Conservation (phyloP, 352 stramenopile genomes). For the Peronosclerospora sorghi region DNA sequence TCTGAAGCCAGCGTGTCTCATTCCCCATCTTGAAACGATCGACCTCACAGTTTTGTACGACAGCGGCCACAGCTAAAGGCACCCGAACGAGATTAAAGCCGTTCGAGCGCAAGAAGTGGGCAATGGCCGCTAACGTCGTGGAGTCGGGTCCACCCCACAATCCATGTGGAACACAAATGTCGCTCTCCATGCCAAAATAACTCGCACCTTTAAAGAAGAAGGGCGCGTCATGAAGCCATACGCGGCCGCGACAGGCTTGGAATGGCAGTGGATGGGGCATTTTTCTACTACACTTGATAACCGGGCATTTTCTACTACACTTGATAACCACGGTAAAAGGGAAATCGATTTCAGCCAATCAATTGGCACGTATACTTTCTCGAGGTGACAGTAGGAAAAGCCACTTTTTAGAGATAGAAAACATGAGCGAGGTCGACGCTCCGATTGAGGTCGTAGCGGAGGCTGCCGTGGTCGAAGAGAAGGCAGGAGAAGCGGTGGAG, state of each 20-base stretch:
- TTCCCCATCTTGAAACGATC: conserved; percentile 38
- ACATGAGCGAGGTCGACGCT: too few species aligned
- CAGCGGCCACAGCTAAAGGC: conserved; percentile 34
- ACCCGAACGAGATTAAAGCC: conserved; percentile 45
- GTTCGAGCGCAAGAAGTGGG: conserved; percentile 23
- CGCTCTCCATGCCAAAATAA: conserved; percentile 55
- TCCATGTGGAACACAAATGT: conserved; percentile 46
- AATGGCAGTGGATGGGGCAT: too few species aligned
- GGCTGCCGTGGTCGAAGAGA: conserved; percentile 2
- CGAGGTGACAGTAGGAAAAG: too few species aligned
- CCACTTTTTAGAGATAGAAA: too few species aligned
- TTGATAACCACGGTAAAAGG: too few species aligned
- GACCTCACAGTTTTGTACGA: conserved; percentile 22
- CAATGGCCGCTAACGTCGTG: conserved; percentile 31
- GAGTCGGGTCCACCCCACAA: conserved; percentile 46
- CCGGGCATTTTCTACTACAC: too few species aligned
- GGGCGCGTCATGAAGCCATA: conserved; percentile 21
- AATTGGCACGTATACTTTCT: too few species aligned
- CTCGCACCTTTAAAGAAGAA: conserved; percentile 50
- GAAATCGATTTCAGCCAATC: too few species aligned
- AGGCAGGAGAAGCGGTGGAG: conserved; percentile 26
- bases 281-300: too few species aligned
- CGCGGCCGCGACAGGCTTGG: conserved; percentile 16
- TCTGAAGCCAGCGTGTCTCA: conserved; percentile 17
- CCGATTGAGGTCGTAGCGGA: conserved; percentile 1